Conservation (phyloP, 495 filamentous ascomycete species). For the Staphylotrichum tortipilum region DNA sequence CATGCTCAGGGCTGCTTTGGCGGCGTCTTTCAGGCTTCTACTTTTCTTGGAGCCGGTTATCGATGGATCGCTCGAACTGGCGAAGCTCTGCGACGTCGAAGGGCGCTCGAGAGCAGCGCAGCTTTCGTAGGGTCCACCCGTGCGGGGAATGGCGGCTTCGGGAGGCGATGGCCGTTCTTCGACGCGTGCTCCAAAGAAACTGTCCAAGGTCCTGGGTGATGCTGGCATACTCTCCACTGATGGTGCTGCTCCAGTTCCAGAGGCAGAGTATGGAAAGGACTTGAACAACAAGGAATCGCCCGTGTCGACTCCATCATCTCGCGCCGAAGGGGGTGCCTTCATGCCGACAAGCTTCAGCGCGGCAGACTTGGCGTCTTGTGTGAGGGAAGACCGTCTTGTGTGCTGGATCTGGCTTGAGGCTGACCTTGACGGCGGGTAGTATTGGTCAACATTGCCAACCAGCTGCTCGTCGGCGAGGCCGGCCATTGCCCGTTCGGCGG, state of each 20-base stretch:
- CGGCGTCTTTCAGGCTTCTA: constrained; percentile 21
- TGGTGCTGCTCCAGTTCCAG: neutral
- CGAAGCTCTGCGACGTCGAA: constrained; percentile 12
- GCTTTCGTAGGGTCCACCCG: neutral
- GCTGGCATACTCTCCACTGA: neutral
- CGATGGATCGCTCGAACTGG: constrained; percentile 12
- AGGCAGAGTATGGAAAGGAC: constrained; percentile 5
- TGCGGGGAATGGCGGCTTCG: neutral
- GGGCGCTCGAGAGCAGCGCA: constrained; percentile 5
- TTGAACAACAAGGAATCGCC: constrained; percentile 22
- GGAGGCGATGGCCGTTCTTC: neutral
- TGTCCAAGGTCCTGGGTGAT: neutral
- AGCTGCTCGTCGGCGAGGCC: constrained; percentile 20
- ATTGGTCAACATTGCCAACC: constrained; percentile 9
- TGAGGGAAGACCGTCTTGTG: constrained; percentile 20
- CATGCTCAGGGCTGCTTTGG: constrained; percentile 18
- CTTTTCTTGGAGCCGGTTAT: constrained; percentile 16
- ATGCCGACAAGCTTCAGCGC: constrained; percentile 23
- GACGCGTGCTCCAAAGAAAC: neutral
- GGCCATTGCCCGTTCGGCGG: constrained; percentile 17
- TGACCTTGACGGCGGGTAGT: constrained; percentile 15
- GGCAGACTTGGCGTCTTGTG: constrained; percentile 20
- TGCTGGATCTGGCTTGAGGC: constrained; percentile 15
- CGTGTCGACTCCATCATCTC: constrained; percentile 8
- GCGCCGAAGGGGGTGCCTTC: constrained; percentile 5